Evolutionary conservation across 352 stramenopile species (phyloP), one percentile per base, ranked within the genome.

Genomic region (Pythium brachiatum): DNA sequence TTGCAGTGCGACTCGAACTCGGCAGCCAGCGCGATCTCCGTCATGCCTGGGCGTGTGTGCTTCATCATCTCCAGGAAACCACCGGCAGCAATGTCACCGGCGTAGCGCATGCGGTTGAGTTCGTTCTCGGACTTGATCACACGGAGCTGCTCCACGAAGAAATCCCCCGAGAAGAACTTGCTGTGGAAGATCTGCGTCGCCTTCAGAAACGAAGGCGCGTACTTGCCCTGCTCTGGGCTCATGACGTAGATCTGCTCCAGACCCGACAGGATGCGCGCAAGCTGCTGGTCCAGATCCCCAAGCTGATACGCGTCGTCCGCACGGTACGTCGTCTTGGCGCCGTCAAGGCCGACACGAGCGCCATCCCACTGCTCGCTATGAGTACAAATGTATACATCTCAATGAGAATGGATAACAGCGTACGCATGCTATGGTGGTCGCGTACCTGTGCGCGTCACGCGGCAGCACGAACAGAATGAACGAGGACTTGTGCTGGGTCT

Each of bases 41-140:
- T 79, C 72, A 92, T 90, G 4, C 78, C 79, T 12, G 78, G 68
- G 3, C 70, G 67, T 6, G 79, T 89, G 38, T 69, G 66, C 50
- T 77, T 78, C 79, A 94, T 94, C 78, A 94, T 90, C 38, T 86
- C 76, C 47, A 82, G 66, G 55, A 94, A 94, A 15, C 83, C 85
- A 11, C 81, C 69, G 0, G 60, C 61, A 9, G 77, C 85, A 48
- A 94, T 86, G n/a, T 89, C 70, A 0, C 78, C 80, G 4, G 85
- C 85, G 64, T 81, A 83, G 12, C 81, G 78, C 83, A 94, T 94
- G 38, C 82, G 77, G 20, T 86, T 78, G 0, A 92, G 65, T 57
- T 94, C 85, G 34, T 78, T 79, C 43, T 84, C 72, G 0, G 81
- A 92, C 65, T 94, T 94, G 51, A 87, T 53, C 3, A 89, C 69